phyloP scores from a whole-genome alignment of 2,329 filamentous ascomycete genomes.

The Ophiosphaerella herpotricha region DNA sequence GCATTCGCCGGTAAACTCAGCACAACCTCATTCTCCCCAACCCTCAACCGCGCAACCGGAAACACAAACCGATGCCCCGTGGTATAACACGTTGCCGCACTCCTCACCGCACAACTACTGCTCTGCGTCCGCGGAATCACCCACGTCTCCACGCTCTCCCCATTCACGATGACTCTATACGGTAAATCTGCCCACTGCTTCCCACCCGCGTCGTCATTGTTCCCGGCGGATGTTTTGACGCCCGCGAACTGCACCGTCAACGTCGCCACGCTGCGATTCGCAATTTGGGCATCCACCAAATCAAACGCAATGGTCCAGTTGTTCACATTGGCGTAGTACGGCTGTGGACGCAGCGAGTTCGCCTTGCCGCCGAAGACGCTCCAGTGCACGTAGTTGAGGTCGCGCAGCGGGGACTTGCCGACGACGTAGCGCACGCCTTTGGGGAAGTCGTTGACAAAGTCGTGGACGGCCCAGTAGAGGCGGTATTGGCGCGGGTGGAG shows the following conservation, averaged over 20 bases:
- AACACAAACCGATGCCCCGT: slow-evolving; percentile 21
- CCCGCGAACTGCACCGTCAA: slow-evolving; percentile 67
- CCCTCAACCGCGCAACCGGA: slow-evolving; percentile 41
- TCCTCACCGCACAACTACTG: slow-evolving; percentile 19
- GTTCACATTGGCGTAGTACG: slow-evolving; percentile 41
- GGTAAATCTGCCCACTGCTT: slow-evolving; percentile 61
- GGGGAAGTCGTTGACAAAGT: slow-evolving; percentile 65
- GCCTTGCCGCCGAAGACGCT: slow-evolving; percentile 63
- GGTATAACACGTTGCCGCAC: slow-evolving; percentile 21
- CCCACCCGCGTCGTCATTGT: slow-evolving; percentile 4
- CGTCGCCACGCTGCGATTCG: slow-evolving; percentile 52
- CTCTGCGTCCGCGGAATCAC: slow-evolving; percentile 46
- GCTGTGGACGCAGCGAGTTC: slow-evolving; percentile 53
- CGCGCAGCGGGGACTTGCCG: slow-evolving; percentile 56
- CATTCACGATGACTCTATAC: slow-evolving; percentile 55
- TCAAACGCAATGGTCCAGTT: slow-evolving; percentile 33
- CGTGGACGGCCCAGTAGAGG: slow-evolving; percentile 65
- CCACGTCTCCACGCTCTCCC: slow-evolving; percentile 55
- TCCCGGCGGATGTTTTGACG: slow-evolving; percentile 59
- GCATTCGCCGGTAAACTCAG: slow-evolving; percentile 63
- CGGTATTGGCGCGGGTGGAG: slow-evolving; percentile 62
- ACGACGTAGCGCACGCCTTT: slow-evolving; percentile 62
- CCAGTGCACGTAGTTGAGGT: slow-evolving; percentile 70
- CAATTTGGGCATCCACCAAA: slow-evolving; percentile 42
- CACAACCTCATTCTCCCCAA: slow-evolving; percentile 59